These are phyloP conservation scores for Crithidia thermophila DNA, from an alignment of 208 protist genomes.

Conservation along the genomic window DNA sequence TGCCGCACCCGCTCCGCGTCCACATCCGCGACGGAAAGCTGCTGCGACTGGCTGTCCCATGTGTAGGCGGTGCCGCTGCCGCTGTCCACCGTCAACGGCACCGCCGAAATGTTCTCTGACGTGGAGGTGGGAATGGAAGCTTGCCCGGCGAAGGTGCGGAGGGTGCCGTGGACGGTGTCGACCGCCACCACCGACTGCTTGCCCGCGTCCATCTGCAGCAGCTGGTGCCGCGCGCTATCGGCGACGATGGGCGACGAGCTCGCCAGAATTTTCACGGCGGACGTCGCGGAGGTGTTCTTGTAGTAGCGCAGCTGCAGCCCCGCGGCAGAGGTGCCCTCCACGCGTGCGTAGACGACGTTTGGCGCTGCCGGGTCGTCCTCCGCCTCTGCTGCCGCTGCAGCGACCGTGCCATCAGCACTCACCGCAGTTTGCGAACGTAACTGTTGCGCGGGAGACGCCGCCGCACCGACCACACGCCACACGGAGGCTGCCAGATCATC, in stretches of 20 bases:
- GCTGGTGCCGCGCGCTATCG: conserved; percentile 41
- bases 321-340: conserved; percentile 11
- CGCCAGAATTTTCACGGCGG: neutral
- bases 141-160: conserved; percentile 17
- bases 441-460: neutral
- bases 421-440: neutral
- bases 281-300: neutral
- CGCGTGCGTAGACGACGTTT: conserved; percentile 31
- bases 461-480: conserved; percentile 14
- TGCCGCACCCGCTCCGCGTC: conserved; percentile 58
- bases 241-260: conserved; percentile 12
- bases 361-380: conserved; percentile 3
- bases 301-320: conserved; percentile 34
- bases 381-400: neutral
- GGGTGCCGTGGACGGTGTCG: conserved; percentile 24
- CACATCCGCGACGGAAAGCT: conserved; percentile 52
- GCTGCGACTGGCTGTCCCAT: conserved; percentile 34
- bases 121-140: too few relatives aligned
- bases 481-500: conserved; percentile 19
- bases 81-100: conserved; percentile 12
- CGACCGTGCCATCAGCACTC: neutral
- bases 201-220: conserved; percentile 25
- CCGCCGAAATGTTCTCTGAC: neutral
- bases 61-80: conserved; percentile 27
- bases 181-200: conserved; percentile 14